Evolutionary conservation across 495 filamentous ascomycete genomes (phyloP).

Genomic region (Jackrogersella minutella): DNA sequence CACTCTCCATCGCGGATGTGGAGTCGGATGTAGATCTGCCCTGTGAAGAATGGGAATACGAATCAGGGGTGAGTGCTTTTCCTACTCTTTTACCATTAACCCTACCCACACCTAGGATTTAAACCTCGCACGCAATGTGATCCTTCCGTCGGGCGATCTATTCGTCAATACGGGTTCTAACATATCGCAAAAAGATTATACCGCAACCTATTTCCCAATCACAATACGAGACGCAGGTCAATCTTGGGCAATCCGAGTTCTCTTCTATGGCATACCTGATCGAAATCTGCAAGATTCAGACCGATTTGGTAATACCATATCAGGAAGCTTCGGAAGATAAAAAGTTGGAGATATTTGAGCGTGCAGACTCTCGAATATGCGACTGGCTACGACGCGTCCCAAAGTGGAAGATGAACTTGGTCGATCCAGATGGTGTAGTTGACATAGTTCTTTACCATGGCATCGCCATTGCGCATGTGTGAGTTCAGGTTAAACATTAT

Average conservation of each 20-base stretch:
- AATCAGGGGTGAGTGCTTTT: conserved; percentile 56
- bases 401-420: conserved; percentile 67
- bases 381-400: conserved; percentile 76
- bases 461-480: conserved; percentile 47
- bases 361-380: conserved; percentile 71
- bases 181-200: conserved; percentile 53
- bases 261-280: conserved; percentile 72
- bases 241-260: conserved; percentile 56
- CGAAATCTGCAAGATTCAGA: conserved; percentile 62
- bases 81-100: not conserved
- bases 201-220: conserved; percentile 60
- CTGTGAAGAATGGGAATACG: conserved; percentile 69
- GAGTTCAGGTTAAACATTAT: conserved; percentile 20
- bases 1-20: conserved; percentile 42
- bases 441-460: conserved; percentile 80
- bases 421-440: conserved; percentile 66
- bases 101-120: not conserved
- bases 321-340: conserved; percentile 28
- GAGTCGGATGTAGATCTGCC: conserved; percentile 64
- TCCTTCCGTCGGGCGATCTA: not conserved
- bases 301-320: conserved; percentile 62
- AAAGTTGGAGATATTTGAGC: conserved; percentile 46
- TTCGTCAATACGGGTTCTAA: conserved; percentile 6
- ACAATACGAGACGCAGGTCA: conserved; percentile 67
- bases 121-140: not conserved